Evolutionary conservation across 225 moss, liverwort and hornwort species (phyloP).

Genomic region (Neckera pumila): DNA sequence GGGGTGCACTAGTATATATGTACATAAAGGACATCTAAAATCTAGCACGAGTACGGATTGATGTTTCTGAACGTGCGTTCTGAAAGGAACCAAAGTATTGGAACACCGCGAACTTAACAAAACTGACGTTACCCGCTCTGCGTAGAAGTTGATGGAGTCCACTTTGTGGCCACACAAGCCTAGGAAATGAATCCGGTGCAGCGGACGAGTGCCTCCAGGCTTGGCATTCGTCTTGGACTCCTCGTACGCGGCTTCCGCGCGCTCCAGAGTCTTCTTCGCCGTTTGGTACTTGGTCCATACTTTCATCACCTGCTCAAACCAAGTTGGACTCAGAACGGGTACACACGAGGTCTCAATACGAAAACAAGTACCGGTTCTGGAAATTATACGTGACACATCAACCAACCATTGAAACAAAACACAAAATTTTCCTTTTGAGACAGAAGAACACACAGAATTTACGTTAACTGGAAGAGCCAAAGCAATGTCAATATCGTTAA

Average conservation of each 20-base stretch:
- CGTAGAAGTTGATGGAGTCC: constrained; percentile 67
- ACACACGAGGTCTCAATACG: not conserved
- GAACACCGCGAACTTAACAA: not conserved
- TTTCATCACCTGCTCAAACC: constrained; percentile 27
- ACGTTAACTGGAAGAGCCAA: not conserved
- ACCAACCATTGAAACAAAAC: not conserved
- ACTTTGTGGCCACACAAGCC: constrained; percentile 54
- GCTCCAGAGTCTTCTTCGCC: constrained; percentile 61
- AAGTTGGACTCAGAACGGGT: not conserved
- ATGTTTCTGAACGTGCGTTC: not conserved
- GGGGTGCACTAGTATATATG: not conserved
- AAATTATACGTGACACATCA: not conserved
- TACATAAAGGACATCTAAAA: not conserved
- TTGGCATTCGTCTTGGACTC: constrained; percentile 27
- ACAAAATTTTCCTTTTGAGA: not conserved
- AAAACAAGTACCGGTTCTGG: not conserved
- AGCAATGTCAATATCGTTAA: not conserved
- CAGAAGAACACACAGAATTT: not conserved
- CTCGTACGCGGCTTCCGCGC: constrained; percentile 55
- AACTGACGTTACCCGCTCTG: not conserved
- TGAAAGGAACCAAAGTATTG: not conserved
- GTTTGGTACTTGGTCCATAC: constrained; percentile 30
- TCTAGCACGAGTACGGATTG: not conserved
- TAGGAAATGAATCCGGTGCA: constrained; percentile 27
- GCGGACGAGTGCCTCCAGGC: constrained; percentile 49